Base-by-base conservation (phyloP, 306 rosid genomes). In the Astragalus glycyphyllos region DNA sequence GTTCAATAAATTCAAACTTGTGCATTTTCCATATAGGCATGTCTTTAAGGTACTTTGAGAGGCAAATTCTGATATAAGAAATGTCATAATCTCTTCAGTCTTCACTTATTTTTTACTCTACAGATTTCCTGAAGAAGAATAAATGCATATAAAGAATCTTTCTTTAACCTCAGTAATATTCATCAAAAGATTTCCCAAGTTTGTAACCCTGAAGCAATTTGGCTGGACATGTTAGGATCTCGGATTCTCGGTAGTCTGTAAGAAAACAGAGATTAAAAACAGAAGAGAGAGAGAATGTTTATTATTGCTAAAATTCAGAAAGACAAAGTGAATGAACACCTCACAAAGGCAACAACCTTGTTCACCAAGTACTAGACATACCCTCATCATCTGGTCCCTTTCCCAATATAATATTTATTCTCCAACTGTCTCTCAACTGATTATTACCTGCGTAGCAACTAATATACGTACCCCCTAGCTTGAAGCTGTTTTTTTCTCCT, bases 141-240 rank as follows among this genome's bases (percentile, higher is more conserved):
- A 48, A 12, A 56, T 40, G n/a, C 20, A 11, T 55, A 29, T 49
- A 57, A 17, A 11, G 26, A 42, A 62, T 50, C 46, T 62, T 35
- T 14, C 8, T 23, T 51, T 59, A 20, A 40, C 57, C 16, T 51
- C 45, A n/a, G 11, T 9, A 34, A n/a, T 50, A 50, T 50, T 49
- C 46, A 16, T 69, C 9, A 70, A 23, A 63, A 45, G n/a, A 29
- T 42, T 54, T 77, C n/a, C 31, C 8, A 55, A 29, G 6, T 68
- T 72, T 54, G 11, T 42, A 53, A 54, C 68, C 34, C 65, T 23
- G 8, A 62, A 68, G 61, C 68, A 61, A 68, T 55, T 65, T 49
- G 40, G 50, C 37, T 16, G 65, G 41, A 11, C 5, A 55, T 55
- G 64, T 34, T 58, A 34, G 65, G 65, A 58, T 58, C 45, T 20